Base-by-base conservation (phyloP, 2,329 filamentous ascomycete genomes). In the Ophiostoma tasmaniense region DNA sequence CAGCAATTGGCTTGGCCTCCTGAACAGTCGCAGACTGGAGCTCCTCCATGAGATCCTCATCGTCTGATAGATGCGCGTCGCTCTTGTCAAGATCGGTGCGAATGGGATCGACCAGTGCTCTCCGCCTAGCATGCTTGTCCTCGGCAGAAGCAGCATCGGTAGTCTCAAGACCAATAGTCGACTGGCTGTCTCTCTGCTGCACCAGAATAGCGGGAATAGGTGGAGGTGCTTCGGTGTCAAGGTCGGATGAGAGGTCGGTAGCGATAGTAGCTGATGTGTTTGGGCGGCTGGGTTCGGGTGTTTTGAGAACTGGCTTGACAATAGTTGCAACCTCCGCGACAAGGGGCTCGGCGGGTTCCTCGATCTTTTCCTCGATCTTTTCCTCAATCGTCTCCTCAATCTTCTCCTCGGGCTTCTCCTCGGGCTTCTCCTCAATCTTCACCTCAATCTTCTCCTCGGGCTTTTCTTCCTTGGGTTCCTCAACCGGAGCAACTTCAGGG, bases 21-120 rank as follows among this genome's bases (percentile, higher is more conserved):
- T 95, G 85, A 22, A 96, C 81, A 1, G 90, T 93, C 35, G 92
- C 93, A 68, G 87, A 90, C 74, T 92, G 90, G 68, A 96, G 80
- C 78, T 96, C 93, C 69, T 96, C 90, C 85, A 96, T 90, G 71
- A 93, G 85, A 20, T 87, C 89, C 75, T 95, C 91, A 76, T 94
- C 91, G n/a, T 90, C 89, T 33, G 79, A 84, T 55, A 87, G 79
- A 75, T 85, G 50, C n/a, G 50, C 91, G 76, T 94, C 91, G n/a
- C 90, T 84, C 59, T 83, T 74, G 55, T 81, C 64, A 30, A 69
- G 4, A 37, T 69, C 66, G 2, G 85, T 87, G 50, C 78, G 79
- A 67, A 90, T 89, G 22, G 86, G 85, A 35, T 88, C 84, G 25
- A 84, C 75, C 11, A 74, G 68, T 0, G 75, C 72, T 69, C 76